phyloP scores from a whole-genome alignment of 441 rosid species.

The Geranium incanum region DNA sequence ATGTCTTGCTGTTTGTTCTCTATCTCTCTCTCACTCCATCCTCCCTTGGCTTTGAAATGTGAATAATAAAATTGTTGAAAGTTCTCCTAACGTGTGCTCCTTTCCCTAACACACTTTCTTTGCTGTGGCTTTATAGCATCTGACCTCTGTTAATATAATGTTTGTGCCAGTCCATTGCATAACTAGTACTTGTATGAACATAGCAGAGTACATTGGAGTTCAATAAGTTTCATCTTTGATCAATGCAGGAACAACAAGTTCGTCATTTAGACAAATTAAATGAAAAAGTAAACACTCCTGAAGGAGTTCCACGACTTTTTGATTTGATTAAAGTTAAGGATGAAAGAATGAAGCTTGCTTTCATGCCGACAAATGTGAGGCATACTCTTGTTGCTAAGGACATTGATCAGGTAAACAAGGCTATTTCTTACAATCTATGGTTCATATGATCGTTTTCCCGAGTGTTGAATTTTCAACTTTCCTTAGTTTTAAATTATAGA shows the following conservation, averaged over 20 bases:
- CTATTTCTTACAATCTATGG: not conserved
- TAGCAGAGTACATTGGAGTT: not conserved
- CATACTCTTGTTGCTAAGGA: conserved; percentile 79
- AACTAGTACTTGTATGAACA: not conserved
- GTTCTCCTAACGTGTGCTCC: not conserved
- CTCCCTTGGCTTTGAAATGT: not conserved
- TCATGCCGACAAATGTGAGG: conserved; percentile 57
- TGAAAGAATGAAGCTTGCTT: conserved; percentile 90
- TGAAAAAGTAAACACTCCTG: conserved; percentile 65
- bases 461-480: conserved; percentile 7
- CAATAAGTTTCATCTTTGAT: conserved; percentile 6
- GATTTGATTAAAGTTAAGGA: conserved; percentile 77
- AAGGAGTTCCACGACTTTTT: conserved; percentile 86
- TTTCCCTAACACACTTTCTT: not conserved
- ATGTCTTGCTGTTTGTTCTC: not conserved
- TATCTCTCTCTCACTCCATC: not conserved
- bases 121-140: not conserved
- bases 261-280: conserved; percentile 49
- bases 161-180: not conserved
- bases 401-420: conserved; percentile 71
- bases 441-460: conserved; percentile 9
- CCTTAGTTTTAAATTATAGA: not conserved
- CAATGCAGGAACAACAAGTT: conserved; percentile 75
- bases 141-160: not conserved
- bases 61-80: not conserved